Percentiles rank a stretch among this genome's conserved stretches.
Conservation (phyloP, 2,329 filamentous ascomycete genomes). For the Gremmenia infestans region DNA sequence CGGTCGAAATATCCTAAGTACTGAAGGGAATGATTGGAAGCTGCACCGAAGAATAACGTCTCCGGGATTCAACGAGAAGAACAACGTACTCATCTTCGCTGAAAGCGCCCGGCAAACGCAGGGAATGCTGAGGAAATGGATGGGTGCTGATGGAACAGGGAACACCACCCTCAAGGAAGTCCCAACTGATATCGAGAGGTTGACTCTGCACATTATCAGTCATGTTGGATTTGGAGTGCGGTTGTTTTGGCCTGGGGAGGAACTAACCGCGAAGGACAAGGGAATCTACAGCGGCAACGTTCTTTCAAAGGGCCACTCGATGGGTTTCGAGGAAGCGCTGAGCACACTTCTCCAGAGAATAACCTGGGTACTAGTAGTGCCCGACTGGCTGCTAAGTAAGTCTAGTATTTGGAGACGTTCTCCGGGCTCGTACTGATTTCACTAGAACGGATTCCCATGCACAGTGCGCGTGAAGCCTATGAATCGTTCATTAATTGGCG, state of each 20-base stretch:
- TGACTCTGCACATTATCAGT: slow-evolving; percentile 55
- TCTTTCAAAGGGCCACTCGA: slow-evolving; percentile 38
- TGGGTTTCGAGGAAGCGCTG: slow-evolving; percentile 52
- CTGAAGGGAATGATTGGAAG: slow-evolving; percentile 66
- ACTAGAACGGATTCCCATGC: slow-evolving; percentile 38
- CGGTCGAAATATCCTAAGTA: slow-evolving; percentile 66
- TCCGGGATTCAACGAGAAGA: slow-evolving; percentile 71
- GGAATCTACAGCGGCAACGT: slow-evolving; percentile 36
- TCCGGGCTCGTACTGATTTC: background rate
- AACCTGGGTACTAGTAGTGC: slow-evolving; percentile 46
- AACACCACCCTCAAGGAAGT: slow-evolving; percentile 49
- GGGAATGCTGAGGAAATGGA: slow-evolving; percentile 56
- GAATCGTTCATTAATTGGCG: slow-evolving; percentile 50
- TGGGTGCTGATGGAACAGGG: slow-evolving; percentile 36
- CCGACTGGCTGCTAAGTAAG: slow-evolving; percentile 45
- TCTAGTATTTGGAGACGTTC: background rate
- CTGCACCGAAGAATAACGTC: slow-evolving; percentile 68
- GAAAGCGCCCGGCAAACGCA: slow-evolving; percentile 60
- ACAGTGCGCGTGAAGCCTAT: slow-evolving; percentile 40
- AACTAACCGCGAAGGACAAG: slow-evolving; percentile 38
- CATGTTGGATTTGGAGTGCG: slow-evolving; percentile 67
- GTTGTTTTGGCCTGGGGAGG: slow-evolving; percentile 59
- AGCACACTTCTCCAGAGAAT: slow-evolving; percentile 49
- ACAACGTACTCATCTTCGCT: slow-evolving; percentile 61
- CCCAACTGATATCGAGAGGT: slow-evolving; percentile 61